phyloP scores from a whole-genome alignment of 306 rosid genomes.

The Comarum palustre region DNA sequence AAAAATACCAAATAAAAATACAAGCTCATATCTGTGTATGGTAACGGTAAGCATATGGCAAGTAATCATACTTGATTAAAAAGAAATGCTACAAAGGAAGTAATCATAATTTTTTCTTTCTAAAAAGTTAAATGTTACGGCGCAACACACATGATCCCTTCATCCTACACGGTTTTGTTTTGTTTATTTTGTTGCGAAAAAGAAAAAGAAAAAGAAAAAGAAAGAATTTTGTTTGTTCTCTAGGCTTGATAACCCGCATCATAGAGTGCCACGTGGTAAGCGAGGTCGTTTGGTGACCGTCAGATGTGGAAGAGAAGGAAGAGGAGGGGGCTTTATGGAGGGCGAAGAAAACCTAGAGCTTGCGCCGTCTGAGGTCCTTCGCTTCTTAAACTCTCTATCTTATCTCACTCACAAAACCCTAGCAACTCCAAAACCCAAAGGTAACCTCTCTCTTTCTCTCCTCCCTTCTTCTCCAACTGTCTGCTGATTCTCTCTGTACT shows the following conservation, averaged over 20 bases:
- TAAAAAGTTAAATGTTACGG: too few relatives aligned
- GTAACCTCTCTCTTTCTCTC: neutral
- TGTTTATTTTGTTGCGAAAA: too few relatives aligned
- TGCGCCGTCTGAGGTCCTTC: slow-evolving; percentile 20
- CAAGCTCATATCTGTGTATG: too few relatives aligned
- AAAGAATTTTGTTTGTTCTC: neutral
- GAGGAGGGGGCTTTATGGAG: slow-evolving; percentile 1
- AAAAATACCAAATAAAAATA: too few relatives aligned
- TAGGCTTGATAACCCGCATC: neutral
- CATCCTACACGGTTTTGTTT: too few relatives aligned
- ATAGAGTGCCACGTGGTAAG: slow-evolving; percentile 4
- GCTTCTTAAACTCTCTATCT: neutral
- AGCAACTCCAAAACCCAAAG: neutral
- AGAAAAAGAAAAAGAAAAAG: neutral
- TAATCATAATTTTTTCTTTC: too few relatives aligned
- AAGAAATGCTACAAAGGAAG: too few relatives aligned
- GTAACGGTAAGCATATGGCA: too few relatives aligned
- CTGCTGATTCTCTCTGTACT: neutral
- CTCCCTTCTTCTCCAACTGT: neutral
- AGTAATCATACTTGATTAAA: too few relatives aligned
- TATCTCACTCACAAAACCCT: slow-evolving; percentile 7
- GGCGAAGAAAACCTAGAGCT: slow-evolving; percentile 8
- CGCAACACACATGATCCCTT: too few relatives aligned
- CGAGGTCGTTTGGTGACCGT: slow-evolving; percentile 15
- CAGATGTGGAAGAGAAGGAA: slow-evolving; percentile 1